Percentiles rank a stretch among this genome's conserved stretches.
Conservation (phyloP, 352 stramenopile species). For the Globisporangium parvum region DNA sequence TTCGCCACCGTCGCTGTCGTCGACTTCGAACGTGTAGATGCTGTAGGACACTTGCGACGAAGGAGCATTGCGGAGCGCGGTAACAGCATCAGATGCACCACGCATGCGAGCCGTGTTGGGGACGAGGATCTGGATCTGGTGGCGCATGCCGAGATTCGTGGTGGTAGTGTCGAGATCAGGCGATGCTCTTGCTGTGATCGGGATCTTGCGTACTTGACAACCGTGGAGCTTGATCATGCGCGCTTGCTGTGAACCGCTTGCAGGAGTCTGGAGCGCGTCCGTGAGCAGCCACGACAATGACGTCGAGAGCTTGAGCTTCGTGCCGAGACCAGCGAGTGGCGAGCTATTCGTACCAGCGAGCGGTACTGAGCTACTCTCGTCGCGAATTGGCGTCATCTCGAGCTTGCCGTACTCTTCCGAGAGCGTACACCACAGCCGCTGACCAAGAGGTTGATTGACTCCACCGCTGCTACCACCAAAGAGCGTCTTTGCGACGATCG, state of each 20-base stretch:
- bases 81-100: neutral
- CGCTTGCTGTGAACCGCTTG: slow-evolving; percentile 8
- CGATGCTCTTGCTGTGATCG: slow-evolving; percentile 1
- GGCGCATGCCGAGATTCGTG: slow-evolving; percentile 1
- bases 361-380: slow-evolving; percentile 4
- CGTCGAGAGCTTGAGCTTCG: slow-evolving; percentile 36
- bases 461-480: slow-evolving; percentile 16
- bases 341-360: neutral
- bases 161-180: neutral
- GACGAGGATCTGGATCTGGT: slow-evolving; percentile 38
- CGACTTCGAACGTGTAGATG: slow-evolving; percentile 36
- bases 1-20: slow-evolving; percentile 3
- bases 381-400: slow-evolving; percentile 35
- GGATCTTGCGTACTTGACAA: slow-evolving; percentile 37
- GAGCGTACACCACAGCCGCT: slow-evolving; percentile 47
- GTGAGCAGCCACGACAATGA: slow-evolving; percentile 52
- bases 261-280: slow-evolving; percentile 28
- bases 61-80: neutral
- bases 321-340: slow-evolving; percentile 16
- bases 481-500: slow-evolving; percentile 20
- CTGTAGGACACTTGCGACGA: slow-evolving; percentile 19
- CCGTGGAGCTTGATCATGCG: slow-evolving; percentile 39
- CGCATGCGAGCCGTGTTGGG: slow-evolving; percentile 5
- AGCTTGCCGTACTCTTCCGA: slow-evolving; percentile 54
- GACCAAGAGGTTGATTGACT: slow-evolving; percentile 9